Evolutionary conservation across 2,329 filamentous ascomycete genomes (phyloP).

Genomic region (Fusarium hainanense): DNA sequence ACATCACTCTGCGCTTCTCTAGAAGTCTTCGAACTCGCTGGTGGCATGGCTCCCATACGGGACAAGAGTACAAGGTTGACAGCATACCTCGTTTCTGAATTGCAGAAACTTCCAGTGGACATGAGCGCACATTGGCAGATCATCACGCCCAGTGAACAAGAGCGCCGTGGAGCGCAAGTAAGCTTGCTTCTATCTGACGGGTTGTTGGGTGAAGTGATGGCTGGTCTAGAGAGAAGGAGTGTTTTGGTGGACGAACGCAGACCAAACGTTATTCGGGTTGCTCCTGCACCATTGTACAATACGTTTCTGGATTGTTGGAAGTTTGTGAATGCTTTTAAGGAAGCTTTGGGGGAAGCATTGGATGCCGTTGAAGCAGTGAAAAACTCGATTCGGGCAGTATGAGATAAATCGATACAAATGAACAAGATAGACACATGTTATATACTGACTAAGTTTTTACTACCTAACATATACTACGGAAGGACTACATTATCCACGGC

Average conservation of each 20-base stretch:
- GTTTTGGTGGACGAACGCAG: slow-evolving; percentile 84
- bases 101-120: slow-evolving; percentile 52
- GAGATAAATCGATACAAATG: background rate
- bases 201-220: slow-evolving; percentile 72
- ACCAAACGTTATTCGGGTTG: slow-evolving; percentile 82
- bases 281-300: slow-evolving; percentile 84
- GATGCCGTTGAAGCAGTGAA: background rate
- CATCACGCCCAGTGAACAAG: slow-evolving; percentile 73
- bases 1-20: slow-evolving; percentile 77
- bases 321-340: slow-evolving; percentile 47
- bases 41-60: slow-evolving; percentile 70
- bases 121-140: slow-evolving; percentile 59
- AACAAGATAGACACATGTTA: background rate
- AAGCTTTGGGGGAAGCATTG: slow-evolving; percentile 43
- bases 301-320: slow-evolving; percentile 69
- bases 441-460: background rate
- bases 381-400: background rate
- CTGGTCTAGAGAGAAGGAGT: slow-evolving; percentile 69
- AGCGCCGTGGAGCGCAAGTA: slow-evolving; percentile 78
- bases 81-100: slow-evolving; percentile 74
- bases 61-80: slow-evolving; percentile 69
- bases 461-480: background rate
- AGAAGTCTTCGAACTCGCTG: slow-evolving; percentile 63
- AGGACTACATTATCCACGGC: background rate
- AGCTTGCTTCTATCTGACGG: slow-evolving; percentile 75